Evolutionary conservation across 23 red algal species (phyloP).

Genomic region (Gracilaria gracilis): DNA sequence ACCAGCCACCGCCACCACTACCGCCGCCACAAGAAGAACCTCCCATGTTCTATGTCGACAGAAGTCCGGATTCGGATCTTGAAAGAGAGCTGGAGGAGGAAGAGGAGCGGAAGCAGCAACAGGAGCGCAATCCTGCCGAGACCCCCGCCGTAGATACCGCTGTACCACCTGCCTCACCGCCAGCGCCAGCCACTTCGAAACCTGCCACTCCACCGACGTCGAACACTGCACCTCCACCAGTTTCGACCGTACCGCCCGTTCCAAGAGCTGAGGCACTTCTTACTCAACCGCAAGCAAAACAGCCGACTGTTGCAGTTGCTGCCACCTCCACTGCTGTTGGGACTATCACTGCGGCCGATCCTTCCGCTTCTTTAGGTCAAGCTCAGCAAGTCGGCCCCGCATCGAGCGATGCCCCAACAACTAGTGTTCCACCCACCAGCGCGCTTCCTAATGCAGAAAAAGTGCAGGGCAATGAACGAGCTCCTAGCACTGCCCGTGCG

Average conservation of each 20-base stretch:
- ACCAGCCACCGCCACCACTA: neutral
- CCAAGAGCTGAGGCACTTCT: neutral
- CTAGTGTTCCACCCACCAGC: neutral
- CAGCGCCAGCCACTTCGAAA: neutral
- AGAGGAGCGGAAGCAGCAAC: neutral
- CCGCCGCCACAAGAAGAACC: neutral
- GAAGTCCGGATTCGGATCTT: slow-evolving; percentile 37
- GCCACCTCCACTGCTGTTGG: neutral
- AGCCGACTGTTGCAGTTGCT: neutral
- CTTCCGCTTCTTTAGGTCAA: neutral
- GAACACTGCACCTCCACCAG: neutral
- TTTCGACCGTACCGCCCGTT: neutral
- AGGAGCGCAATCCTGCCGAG: neutral
- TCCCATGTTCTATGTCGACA: slow-evolving; percentile 37
- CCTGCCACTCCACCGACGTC: neutral
- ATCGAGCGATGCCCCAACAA: neutral
- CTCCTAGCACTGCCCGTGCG: too few species aligned
- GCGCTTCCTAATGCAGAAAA: neutral
- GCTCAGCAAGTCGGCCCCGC: neutral
- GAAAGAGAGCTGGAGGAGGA: slow-evolving; percentile 18
- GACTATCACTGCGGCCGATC: neutral
- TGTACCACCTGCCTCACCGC: neutral
- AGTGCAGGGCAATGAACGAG: too few species aligned
- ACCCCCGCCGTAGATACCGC: neutral
- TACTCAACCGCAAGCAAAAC: neutral